Percentiles rank a stretch among this genome's conserved stretches.
phyloP scores from a whole-genome alignment of 164 flowering plant genomes.

The Buxus sempervirens region DNA sequence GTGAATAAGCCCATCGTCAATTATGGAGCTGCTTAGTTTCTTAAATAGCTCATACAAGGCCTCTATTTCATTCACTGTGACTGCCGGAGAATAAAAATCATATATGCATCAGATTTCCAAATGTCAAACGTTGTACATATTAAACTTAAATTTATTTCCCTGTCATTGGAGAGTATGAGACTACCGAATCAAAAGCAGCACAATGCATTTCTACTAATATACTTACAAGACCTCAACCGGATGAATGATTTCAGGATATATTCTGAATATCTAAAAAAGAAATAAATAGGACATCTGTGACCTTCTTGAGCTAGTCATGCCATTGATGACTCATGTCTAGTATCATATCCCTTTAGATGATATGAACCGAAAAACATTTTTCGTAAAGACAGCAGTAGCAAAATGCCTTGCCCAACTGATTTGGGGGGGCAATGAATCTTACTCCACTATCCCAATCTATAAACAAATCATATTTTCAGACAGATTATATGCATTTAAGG shows the following conservation, averaged over 20 bases:
- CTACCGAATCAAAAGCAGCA: background rate
- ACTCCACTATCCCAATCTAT: too few species aligned
- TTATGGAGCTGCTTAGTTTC: slow-evolving; percentile 72
- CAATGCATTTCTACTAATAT: background rate
- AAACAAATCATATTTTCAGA: too few species aligned
- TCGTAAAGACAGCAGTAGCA: too few species aligned
- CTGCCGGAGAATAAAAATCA: slow-evolving; percentile 31
- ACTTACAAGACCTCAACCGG: background rate
- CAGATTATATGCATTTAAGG: too few species aligned
- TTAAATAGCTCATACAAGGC: slow-evolving; percentile 70
- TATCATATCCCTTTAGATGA: too few species aligned
- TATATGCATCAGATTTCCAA: background rate
- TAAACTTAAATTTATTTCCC: too few species aligned
- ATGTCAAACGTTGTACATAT: background rate
- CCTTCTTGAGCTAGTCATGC: too few species aligned
- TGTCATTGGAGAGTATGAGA: background rate
- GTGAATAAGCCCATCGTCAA: slow-evolving; percentile 71
- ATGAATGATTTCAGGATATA: background rate
- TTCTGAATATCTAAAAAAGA: too few species aligned
- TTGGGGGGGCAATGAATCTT: too few species aligned
- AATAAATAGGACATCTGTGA: background rate
- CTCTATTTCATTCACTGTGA: slow-evolving; percentile 77
- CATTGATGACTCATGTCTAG: too few species aligned
- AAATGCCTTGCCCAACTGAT: too few species aligned
- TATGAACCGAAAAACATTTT: too few species aligned